A percentile compares a stretch with the other conserved stretches of the same genome.
phyloP scores from a whole-genome alignment of 176 grass and related monocot genomes.

The Aegilops sharonensis region DNA sequence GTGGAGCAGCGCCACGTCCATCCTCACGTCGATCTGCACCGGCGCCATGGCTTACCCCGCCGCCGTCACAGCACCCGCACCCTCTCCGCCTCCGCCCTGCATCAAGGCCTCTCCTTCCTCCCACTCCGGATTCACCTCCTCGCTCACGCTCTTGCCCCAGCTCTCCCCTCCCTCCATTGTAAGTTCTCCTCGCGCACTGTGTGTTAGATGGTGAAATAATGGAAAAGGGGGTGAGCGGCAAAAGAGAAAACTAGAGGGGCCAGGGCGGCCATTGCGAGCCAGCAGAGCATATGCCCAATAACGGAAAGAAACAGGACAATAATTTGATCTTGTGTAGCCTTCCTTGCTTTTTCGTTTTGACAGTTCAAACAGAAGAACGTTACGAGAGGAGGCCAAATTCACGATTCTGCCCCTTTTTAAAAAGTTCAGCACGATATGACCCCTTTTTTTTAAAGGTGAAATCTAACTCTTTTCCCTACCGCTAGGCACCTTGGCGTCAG shows the following conservation, averaged over 20 bases:
- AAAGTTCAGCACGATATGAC: too few species aligned
- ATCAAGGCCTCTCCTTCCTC: not conserved
- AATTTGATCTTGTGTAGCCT: not conserved
- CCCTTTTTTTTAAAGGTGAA: too few species aligned
- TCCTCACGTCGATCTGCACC: not conserved
- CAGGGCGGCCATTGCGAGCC: not conserved
- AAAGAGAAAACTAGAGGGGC: not conserved
- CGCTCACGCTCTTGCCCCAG: not conserved
- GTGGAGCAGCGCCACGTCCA: slow-evolving; percentile 2
- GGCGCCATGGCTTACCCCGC: not conserved
- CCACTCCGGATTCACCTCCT: not conserved
- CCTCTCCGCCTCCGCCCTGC: not conserved
- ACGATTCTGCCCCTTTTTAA: too few species aligned
- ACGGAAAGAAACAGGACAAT: not conserved
- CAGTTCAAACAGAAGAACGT: too few species aligned
- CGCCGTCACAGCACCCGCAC: not conserved
- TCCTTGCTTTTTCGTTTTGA: too few species aligned
- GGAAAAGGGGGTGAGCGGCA: too few species aligned
- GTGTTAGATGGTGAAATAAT: too few species aligned
- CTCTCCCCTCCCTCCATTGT: not conserved
- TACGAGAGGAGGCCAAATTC: too few species aligned
- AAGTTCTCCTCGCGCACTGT: not conserved
- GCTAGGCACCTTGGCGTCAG: too few species aligned
- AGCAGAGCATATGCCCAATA: not conserved
- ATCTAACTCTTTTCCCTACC: too few species aligned